Conservation (phyloP, 805 yeast genomes). For the Cyberlindnera misumaiensis region DNA sequence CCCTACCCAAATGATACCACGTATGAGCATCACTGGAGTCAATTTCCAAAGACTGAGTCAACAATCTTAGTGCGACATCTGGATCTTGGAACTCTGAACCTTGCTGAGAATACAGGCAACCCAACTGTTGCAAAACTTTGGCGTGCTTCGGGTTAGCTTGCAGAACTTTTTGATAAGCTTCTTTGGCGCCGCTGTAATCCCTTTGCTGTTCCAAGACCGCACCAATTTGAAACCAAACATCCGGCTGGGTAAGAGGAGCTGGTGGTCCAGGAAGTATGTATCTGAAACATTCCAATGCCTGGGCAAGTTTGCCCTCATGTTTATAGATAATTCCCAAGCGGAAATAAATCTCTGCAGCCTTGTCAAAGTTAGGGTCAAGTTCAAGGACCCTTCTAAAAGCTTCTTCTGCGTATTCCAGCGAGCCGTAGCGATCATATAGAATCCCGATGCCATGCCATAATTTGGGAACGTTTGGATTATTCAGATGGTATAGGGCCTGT, state of each 20-base stretch:
- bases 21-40: constrained; percentile 91
- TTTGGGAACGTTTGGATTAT: constrained; percentile 92
- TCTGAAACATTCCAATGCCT: constrained; percentile 90
- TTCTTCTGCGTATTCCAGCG: constrained; percentile 95
- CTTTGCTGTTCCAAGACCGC: constrained; percentile 90
- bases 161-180: constrained; percentile 90
- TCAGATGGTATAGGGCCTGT: constrained; percentile 85
- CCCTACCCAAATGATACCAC: constrained; percentile 95
- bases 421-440: constrained; percentile 91
- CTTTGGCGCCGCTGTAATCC: constrained; percentile 86
- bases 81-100: constrained; percentile 68
- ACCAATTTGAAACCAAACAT: constrained; percentile 98
- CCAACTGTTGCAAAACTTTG: constrained; percentile 91
- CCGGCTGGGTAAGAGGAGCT: constrained; percentile 90
- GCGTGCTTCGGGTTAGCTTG: constrained; percentile 90
- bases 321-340: constrained; percentile 94
- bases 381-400: constrained; percentile 95
- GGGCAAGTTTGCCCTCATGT: constrained; percentile 81
- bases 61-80: constrained; percentile 72
- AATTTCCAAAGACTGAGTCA: constrained; percentile 82
- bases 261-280: constrained; percentile 90
- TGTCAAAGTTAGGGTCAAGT: constrained; percentile 92
- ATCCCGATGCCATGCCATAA: constrained; percentile 99
- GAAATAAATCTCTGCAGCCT: constrained; percentile 94
- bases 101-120: constrained; percentile 83